Base-by-base conservation (phyloP, 345 rosid genomes). In the Acer campestre region DNA sequence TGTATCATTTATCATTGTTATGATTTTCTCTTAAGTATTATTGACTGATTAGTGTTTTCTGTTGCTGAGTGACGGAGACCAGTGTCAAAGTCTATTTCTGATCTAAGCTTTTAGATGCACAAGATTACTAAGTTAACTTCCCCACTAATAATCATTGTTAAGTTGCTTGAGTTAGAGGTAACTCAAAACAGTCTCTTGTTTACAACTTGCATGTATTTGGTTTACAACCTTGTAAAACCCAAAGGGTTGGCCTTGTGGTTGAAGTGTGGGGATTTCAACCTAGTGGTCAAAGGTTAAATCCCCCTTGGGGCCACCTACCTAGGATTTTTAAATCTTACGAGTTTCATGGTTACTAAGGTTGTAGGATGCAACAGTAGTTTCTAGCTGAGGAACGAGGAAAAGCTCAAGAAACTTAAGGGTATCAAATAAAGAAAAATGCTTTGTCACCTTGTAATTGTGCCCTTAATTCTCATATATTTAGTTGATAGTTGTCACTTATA, bases 31-130 rank as follows among this genome's bases (percentile, higher is more conserved):
- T 10, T 66, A 31, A n/a, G 51, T 22, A 20, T 65, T 53, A 65
- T 74, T 64, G 35, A 62, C 27, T 74, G 56, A 27, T 29, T 73
- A 17, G 53, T 58, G 55, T 22, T 59, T 61, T 9, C 40, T 22
- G 58, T 74, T 74, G 68, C 76, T 74, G 48, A 65, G 51, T 46
- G 62, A 27, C 22, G 63, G 70, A 75, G 48, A 31, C 27, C 61
- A 74, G 31, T 27, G 35, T 63, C 31, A 6, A 20, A 63, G 63
- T 65, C 48, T 63, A 53, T 46, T 35, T 31, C 10, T 51, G 6
- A 55, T 12, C 31, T 53, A 44, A 20, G 49, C 35, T 75, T 64
- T 66, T 35, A 66, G 12, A 75, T 65, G 14, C 20, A 7, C 51
- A 49, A 4, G 25, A 44, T 11, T 48, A 48, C 38, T 23, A 23